These are phyloP conservation scores for Annulohypoxylon moriforme DNA, from an alignment of 495 filamentous ascomycete species.

Conservation along the genomic window DNA sequence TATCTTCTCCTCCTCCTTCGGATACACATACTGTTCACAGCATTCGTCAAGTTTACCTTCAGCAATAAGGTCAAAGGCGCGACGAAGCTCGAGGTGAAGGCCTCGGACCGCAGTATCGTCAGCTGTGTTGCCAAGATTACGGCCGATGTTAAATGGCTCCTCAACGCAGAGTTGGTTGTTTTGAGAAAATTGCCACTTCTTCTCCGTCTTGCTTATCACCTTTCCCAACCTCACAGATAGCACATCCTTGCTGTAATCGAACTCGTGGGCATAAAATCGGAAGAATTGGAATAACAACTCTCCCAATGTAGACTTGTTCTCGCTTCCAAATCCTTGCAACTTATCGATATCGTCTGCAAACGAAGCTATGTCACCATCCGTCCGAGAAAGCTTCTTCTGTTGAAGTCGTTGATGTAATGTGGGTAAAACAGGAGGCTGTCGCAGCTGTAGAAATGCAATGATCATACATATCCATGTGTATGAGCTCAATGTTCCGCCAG, in stretches of 20 bases:
- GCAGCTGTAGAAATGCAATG: constrained; percentile 92
- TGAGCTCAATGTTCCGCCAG: constrained; percentile 94
- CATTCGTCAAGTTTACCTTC: constrained; percentile 80
- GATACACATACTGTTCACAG: constrained; percentile 86
- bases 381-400: constrained; percentile 67
- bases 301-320: constrained; percentile 85
- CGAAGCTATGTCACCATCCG: constrained; percentile 71
- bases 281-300: constrained; percentile 93
- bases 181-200: constrained; percentile 80
- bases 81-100: constrained; percentile 86
- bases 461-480: constrained; percentile 99
- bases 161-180: constrained; percentile 93
- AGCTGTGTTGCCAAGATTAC: constrained; percentile 97
- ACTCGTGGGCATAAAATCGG: constrained; percentile 90
- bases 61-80: constrained; percentile 83
- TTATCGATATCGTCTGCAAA: constrained; percentile 88
- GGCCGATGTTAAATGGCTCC: constrained; percentile 91
- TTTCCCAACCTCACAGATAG: constrained; percentile 89
- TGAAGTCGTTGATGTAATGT: constrained; percentile 82
- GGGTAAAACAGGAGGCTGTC: constrained; percentile 87
- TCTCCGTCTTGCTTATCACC: constrained; percentile 84
- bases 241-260: constrained; percentile 86
- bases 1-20: constrained; percentile 81
- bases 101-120: constrained; percentile 93
- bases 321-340: constrained; percentile 75